Evolutionary conservation across 2,329 filamentous ascomycete species (phyloP), one percentile per base, ranked within the genome.

Genomic region (Pseudovirgaria hyperparasitica): DNA sequence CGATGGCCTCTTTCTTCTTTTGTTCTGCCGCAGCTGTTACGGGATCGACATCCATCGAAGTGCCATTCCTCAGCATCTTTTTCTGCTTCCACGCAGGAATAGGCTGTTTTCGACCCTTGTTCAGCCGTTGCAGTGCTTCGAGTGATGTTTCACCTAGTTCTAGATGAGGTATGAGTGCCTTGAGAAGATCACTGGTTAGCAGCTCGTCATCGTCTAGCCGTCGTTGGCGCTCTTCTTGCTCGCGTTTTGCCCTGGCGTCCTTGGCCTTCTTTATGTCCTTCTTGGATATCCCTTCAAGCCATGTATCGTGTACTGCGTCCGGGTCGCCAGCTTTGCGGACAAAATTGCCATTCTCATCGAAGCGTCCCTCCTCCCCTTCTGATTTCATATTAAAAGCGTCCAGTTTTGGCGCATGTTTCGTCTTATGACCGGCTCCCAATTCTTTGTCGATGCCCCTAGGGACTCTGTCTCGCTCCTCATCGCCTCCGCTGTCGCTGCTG

Each of bases 311-410:
- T 14, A 81, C 72, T 1, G 86, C 82, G 41, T 96, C 85, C 1
- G 84, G 82, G 43, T 98, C 90, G 6, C 61, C 70, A 1, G 86
- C 86, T 53, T 92, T 92, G 30, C 90, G 74, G 23, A 98, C 73
- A 50, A 76, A 98, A 52, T 96, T 98, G 7, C 87, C 87, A 2
- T 76, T 63, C 41, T 90, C 80, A 49, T 98, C 90, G 44, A 94
- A 98, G 8, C 75, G 70, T 1, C 90, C 90, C 41, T 96, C 87
- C 46, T 96, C 85, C 51, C 92, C 76, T 53, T 98, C 90, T 9
- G 71, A 62, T 32, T 72, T 75, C 66, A 98, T 81, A 48, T 98
- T 96, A 66, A 98, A 98, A 3, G 87, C 87, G 52, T 96, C 90
- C 5, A 98, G 68, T 50, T 90, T 82, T 2, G 90, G 90, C 2